Evolutionary conservation across 2,329 filamentous ascomycete genomes (phyloP).

Genomic region (Trichophyton mentagrophytes): DNA sequence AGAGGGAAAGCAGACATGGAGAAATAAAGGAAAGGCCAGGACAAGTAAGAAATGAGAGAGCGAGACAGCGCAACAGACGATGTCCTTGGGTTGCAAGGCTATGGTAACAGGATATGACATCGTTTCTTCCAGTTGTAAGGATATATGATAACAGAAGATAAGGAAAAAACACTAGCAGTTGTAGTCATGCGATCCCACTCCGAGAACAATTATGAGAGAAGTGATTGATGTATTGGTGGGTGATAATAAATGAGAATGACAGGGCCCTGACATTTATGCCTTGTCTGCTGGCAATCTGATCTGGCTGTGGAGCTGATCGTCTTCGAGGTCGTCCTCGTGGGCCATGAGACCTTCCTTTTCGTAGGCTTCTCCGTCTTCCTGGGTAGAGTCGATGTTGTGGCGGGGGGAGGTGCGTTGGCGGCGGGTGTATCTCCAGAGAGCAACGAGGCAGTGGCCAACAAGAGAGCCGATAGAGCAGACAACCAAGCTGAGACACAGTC

Average conservation of each 20-base stretch:
- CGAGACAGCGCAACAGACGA: too few relatives aligned
- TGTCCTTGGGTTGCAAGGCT: too few relatives aligned
- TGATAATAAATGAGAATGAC: background rate
- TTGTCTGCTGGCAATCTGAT: slow-evolving; percentile 20
- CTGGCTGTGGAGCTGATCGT: slow-evolving; percentile 21
- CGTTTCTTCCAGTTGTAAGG: too few relatives aligned
- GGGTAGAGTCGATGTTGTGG: slow-evolving; percentile 11
- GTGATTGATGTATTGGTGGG: too few relatives aligned
- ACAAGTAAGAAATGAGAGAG: background rate
- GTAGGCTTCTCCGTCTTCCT: slow-evolving; percentile 26
- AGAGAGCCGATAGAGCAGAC: slow-evolving; percentile 37
- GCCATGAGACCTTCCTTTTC: slow-evolving; percentile 33
- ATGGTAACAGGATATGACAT: too few relatives aligned
- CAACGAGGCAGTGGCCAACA: slow-evolving; percentile 35
- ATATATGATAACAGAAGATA: too few relatives aligned
- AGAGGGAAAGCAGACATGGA: background rate
- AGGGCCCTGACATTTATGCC: slow-evolving; percentile 16
- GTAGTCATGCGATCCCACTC: slow-evolving; percentile 2
- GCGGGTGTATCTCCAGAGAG: slow-evolving; percentile 33
- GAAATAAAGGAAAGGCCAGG: background rate
- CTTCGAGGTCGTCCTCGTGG: slow-evolving; percentile 22
- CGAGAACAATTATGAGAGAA: background rate
- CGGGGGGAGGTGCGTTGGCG: slow-evolving; percentile 14
- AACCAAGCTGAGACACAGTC: slow-evolving; percentile 33
- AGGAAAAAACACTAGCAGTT: background rate